Conservation (phyloP, 345 rosid species). For the Zanthoxylum bungeanum region DNA sequence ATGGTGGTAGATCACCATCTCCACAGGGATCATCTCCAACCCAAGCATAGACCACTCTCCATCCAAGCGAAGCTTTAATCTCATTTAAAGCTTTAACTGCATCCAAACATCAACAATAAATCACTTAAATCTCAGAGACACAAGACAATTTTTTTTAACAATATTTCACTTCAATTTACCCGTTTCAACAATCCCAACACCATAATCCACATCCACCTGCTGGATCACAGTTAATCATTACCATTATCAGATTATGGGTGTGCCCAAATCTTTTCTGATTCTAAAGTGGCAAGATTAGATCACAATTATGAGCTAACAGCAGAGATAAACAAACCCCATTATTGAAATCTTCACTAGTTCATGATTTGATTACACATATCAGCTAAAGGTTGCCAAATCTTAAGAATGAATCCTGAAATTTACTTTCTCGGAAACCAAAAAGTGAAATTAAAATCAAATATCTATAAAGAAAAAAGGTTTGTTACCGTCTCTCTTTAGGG, state of each 20-base stretch:
- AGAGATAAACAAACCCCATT: background rate
- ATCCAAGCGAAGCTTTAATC: slow-evolving; percentile 93
- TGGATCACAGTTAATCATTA: background rate
- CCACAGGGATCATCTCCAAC: slow-evolving; percentile 99
- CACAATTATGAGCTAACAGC: background rate
- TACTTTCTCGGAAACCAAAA: background rate
- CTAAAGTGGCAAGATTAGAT: background rate
- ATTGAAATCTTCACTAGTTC: background rate
- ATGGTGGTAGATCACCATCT: slow-evolving; percentile 76
- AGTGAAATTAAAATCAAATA: background rate
- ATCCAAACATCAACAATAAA: background rate
- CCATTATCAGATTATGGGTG: background rate
- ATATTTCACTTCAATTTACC: background rate
- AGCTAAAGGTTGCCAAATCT: background rate
- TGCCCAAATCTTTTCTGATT: background rate
- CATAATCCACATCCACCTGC: background rate
- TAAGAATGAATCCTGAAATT: background rate
- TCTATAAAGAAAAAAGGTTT: background rate
- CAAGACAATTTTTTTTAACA: background rate
- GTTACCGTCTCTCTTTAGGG: slow-evolving; percentile 66
- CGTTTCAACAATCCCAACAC: background rate
- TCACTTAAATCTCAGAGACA: background rate
- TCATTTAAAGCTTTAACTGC: slow-evolving; percentile 96
- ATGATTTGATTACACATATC: background rate
- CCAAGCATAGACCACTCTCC: slow-evolving; percentile 98